These are phyloP conservation scores for Thermothielavioides terrestris DNA, from an alignment of 495 filamentous ascomycete species.

Conservation along the genomic window DNA sequence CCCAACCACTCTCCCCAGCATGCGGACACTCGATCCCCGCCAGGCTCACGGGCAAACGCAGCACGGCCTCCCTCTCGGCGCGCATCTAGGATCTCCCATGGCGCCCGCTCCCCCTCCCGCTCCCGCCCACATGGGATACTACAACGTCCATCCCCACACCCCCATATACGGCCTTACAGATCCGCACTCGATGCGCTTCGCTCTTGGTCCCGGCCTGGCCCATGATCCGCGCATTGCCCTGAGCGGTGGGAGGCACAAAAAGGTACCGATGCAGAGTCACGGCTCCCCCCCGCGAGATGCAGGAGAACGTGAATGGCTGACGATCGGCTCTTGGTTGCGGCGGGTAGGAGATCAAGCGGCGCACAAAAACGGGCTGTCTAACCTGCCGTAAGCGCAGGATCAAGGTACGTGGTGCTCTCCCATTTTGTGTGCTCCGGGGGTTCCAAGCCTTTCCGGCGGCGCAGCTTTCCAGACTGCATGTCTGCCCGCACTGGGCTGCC, in stretches of 20 bases:
- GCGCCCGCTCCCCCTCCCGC: constrained; percentile 25
- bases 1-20: constrained; percentile 56
- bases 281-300: neutral
- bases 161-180: constrained; percentile 29
- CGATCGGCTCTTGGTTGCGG: constrained; percentile 16
- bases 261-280: constrained; percentile 39
- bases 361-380: constrained; percentile 95
- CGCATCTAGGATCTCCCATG: constrained; percentile 30
- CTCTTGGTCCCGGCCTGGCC: constrained; percentile 38
- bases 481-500: no score
- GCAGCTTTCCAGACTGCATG: neutral
- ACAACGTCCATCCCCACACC: constrained; percentile 39
- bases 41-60: constrained; percentile 26
- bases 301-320: constrained; percentile 7
- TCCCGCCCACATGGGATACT: constrained; percentile 26
- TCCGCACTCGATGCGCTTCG: constrained; percentile 46
- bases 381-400: constrained; percentile 96
- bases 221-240: constrained; percentile 57
- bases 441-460: neutral
- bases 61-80: constrained; percentile 25
- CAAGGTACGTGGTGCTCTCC: constrained; percentile 62
- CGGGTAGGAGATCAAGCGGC: constrained; percentile 80
- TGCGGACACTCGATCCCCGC: constrained; percentile 47
- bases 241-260: constrained; percentile 81
- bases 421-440: neutral